Evolutionary conservation across 495 filamentous ascomycete genomes (phyloP).

Genomic region (Venustampulla echinocandica): DNA sequence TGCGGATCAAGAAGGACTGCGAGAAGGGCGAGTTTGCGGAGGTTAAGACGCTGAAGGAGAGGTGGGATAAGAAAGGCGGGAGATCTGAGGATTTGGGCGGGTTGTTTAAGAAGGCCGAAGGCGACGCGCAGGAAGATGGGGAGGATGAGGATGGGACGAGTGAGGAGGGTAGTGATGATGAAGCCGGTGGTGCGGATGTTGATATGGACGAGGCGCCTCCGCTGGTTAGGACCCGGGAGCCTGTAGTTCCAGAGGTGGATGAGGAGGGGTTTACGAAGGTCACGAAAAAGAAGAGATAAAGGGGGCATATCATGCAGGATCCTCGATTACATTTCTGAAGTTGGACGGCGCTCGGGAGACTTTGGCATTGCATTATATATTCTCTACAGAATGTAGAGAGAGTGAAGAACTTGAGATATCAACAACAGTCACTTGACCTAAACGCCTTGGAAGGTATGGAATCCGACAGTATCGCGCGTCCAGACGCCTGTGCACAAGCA

Average conservation of each 20-base stretch:
- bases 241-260: conserved; percentile 65
- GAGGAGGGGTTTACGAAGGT: conserved; percentile 95
- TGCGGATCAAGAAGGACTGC: conserved; percentile 54
- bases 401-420: background rate
- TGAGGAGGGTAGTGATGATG: conserved; percentile 46
- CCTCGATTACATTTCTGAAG: too few species aligned
- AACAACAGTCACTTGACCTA: conserved; percentile 6
- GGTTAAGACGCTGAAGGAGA: conserved; percentile 58
- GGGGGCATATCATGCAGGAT: conserved; percentile 22
- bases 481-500: conserved; percentile 11
- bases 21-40: conserved; percentile 53
- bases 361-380: conserved; percentile 14
- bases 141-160: conserved; percentile 42
- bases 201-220: conserved; percentile 70
- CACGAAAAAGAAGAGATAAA: conserved; percentile 54
- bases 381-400: conserved; percentile 6
- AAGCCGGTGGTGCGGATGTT: conserved; percentile 51
- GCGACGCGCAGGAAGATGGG: conserved; percentile 43
- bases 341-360: too few species aligned
- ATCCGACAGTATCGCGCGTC: background rate
- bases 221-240: conserved; percentile 54
- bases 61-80: conserved; percentile 50
- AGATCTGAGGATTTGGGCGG: conserved; percentile 41
- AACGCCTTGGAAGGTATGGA: conserved; percentile 9
- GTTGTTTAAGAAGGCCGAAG: too few species aligned